Conservation (phyloP, 805 yeast species). For the Priceomyces castillae region DNA sequence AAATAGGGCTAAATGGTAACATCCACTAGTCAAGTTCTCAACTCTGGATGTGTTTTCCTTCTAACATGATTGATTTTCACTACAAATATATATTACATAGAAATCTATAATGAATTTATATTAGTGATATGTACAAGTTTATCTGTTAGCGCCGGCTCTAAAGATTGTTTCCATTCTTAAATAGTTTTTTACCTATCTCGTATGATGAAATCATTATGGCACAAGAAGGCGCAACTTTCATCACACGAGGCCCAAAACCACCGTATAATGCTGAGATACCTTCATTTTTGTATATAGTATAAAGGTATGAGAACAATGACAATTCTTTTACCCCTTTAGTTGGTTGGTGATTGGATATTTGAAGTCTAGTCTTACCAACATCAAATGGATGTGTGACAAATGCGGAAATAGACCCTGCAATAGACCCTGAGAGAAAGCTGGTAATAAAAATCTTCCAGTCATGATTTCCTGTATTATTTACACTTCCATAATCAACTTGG, state of each 20-base stretch:
- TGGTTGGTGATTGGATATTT: slow-evolving; percentile 46
- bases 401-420: slow-evolving; percentile 85
- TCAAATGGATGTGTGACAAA: slow-evolving; percentile 91
- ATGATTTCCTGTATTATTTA: slow-evolving; percentile 12
- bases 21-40: slow-evolving; percentile 2
- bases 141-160: neutral
- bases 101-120: neutral
- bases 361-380: slow-evolving; percentile 93
- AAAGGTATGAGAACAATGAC: slow-evolving; percentile 68
- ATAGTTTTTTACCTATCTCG: slow-evolving; percentile 73
- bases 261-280: slow-evolving; percentile 84
- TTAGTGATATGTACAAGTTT: neutral
- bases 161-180: slow-evolving; percentile 22
- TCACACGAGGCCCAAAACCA: slow-evolving; percentile 79
- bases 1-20: too few species aligned
- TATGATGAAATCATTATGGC: slow-evolving; percentile 97
- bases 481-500: slow-evolving; percentile 21
- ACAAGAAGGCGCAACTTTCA: slow-evolving; percentile 95
- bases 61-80: too few species aligned
- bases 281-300: slow-evolving; percentile 62
- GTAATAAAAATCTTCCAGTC: slow-evolving; percentile 51
- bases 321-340: slow-evolving; percentile 23
- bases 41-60: neutral
- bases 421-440: slow-evolving; percentile 77
- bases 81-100: neutral